Percentiles rank a stretch among this genome's conserved stretches.
Conservation (phyloP, 2,329 filamentous ascomycete genomes). For the Graphium sp. region DNA sequence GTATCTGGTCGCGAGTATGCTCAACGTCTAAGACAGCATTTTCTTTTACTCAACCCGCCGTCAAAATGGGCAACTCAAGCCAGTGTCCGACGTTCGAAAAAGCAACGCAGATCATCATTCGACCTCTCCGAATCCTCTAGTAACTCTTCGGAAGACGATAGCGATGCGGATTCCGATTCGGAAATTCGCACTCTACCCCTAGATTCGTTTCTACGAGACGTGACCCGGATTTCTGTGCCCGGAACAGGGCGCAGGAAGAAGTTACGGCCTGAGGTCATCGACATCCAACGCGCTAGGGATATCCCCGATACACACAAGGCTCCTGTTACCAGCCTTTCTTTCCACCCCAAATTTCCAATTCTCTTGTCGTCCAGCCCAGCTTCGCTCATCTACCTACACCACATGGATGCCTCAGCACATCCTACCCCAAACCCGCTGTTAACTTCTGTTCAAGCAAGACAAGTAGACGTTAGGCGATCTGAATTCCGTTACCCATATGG, state of each 20-base stretch:
- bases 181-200: constrained; percentile 58
- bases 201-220: constrained; percentile 62
- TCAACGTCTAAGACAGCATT: constrained; percentile 64
- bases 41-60: constrained; percentile 38
- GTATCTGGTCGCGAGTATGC: constrained; percentile 78
- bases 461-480: constrained; percentile 70
- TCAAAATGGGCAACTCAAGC: constrained; percentile 41
- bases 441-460: constrained; percentile 74
- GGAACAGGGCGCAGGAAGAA: constrained; percentile 44
- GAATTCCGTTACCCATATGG: constrained; percentile 60
- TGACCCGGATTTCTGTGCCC: constrained; percentile 44
- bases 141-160: constrained; percentile 28
- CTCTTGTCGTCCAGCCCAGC: constrained; percentile 79
- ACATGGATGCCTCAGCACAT: constrained; percentile 60
- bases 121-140: constrained; percentile 21
- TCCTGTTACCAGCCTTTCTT: constrained; percentile 66
- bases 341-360: constrained; percentile 79
- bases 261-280: constrained; percentile 71
- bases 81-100: constrained; percentile 31
- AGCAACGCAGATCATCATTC: constrained; percentile 31
- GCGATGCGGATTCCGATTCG: constrained; percentile 40
- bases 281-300: constrained; percentile 80
- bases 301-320: constrained; percentile 65
- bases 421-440: constrained; percentile 75
- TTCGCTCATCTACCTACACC: constrained; percentile 75